A percentile compares a stretch with the other conserved stretches of the same genome.
These are phyloP conservation scores for Mixia osmundae DNA, from an alignment of 1,284 basidiomycete genomes.

Conservation along the genomic window DNA sequence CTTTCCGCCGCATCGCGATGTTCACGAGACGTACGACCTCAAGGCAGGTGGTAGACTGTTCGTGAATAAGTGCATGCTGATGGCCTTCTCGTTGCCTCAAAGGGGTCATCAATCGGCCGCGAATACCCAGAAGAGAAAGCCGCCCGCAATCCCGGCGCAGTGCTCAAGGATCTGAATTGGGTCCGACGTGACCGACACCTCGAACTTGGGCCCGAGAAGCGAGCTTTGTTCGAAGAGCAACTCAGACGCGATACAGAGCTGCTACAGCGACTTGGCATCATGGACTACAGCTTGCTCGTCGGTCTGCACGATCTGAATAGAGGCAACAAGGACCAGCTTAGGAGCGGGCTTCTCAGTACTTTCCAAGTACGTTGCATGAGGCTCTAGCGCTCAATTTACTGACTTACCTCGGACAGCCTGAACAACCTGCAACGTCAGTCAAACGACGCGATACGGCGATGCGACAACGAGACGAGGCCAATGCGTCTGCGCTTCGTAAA, in stretches of 20 bases:
- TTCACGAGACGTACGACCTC: conserved; percentile 93
- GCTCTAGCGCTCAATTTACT: neutral
- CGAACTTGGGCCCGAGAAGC: conserved; percentile 82
- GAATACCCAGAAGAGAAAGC: conserved; percentile 71
- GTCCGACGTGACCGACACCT: conserved; percentile 52
- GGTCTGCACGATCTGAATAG: conserved; percentile 80
- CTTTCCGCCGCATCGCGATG: conserved; percentile 87
- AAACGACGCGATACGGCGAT: conserved; percentile 20
- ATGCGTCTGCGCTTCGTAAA: conserved; percentile 53
- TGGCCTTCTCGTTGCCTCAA: neutral
- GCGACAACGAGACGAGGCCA: conserved; percentile 20
- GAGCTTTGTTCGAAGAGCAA: conserved; percentile 71
- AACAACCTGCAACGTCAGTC: conserved; percentile 33
- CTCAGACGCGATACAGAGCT: conserved; percentile 65
- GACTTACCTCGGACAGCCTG: conserved; percentile 29
- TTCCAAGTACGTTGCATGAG: conserved; percentile 42
- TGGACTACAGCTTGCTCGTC: conserved; percentile 89
- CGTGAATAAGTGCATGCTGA: neutral
- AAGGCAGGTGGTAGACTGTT: conserved; percentile 28
- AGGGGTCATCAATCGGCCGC: conserved; percentile 67
- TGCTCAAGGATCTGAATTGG: conserved; percentile 94
- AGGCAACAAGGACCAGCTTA: conserved; percentile 73
- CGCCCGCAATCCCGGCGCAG: conserved; percentile 52
- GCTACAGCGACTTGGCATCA: conserved; percentile 57
- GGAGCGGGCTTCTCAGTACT: conserved; percentile 68